A percentile compares a stretch with the other conserved stretches of the same genome.
Conservation (phyloP, 768 basidiomycete genomes). For the Lanmaoa rubissima region DNA sequence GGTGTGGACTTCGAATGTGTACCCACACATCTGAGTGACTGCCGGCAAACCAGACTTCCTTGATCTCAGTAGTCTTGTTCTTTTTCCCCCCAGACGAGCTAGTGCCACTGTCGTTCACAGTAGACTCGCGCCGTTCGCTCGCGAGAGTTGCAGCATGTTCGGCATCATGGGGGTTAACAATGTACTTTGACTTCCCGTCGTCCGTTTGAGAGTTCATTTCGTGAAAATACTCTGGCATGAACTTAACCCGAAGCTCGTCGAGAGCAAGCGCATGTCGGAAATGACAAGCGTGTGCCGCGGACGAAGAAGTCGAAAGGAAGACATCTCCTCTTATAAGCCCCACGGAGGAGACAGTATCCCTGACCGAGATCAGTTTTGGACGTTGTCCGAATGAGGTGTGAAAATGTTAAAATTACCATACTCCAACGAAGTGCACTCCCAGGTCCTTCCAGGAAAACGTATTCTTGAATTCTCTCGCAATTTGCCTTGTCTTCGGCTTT, state of each 20-base stretch:
- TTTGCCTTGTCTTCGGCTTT: slow-evolving; percentile 20
- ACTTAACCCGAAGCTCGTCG: slow-evolving; percentile 62
- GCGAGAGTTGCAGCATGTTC: neutral
- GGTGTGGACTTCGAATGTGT: neutral
- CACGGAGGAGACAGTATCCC: slow-evolving; percentile 70
- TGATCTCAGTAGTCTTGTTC: slow-evolving; percentile 28
- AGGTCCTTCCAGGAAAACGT: slow-evolving; percentile 44
- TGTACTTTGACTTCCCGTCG: slow-evolving; percentile 11
- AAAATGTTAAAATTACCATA: slow-evolving; percentile 38
- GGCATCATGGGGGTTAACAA: neutral
- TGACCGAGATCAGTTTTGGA: slow-evolving; percentile 19
- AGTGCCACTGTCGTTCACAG: neutral
- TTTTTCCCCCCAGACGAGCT: neutral
- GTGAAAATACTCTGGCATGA: slow-evolving; percentile 44
- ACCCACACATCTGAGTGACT: slow-evolving; percentile 37
- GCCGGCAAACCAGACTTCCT: slow-evolving; percentile 69
- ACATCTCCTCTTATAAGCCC: slow-evolving; percentile 48
- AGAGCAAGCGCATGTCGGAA: slow-evolving; percentile 66
- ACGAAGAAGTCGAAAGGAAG: slow-evolving; percentile 54
- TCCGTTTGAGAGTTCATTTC: slow-evolving; percentile 27
- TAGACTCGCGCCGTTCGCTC: neutral
- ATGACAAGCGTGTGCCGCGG: slow-evolving; percentile 52
- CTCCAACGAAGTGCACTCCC: slow-evolving; percentile 50
- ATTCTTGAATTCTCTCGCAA: slow-evolving; percentile 38
- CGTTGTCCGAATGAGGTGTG: neutral